Percentiles rank a stretch among this genome's conserved stretches.
These are phyloP conservation scores for Rhodotorula sp. DNA, from an alignment of 1,284 basidiomycete species.

Conservation along the genomic window DNA sequence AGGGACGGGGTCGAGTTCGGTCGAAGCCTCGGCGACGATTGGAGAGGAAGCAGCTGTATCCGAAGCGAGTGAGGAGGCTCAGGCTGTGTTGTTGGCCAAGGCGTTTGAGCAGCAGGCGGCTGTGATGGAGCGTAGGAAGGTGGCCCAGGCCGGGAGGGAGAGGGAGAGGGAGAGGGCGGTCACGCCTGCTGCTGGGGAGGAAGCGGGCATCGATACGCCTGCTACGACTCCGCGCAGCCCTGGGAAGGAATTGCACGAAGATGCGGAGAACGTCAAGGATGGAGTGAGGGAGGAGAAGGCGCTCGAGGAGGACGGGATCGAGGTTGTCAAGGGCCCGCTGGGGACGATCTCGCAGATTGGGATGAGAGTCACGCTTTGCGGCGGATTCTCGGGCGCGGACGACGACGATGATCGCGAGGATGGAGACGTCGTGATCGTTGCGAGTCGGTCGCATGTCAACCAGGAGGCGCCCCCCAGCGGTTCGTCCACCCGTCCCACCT, in stretches of 20 bases:
- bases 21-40: slow-evolving; percentile 9
- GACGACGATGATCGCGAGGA: slow-evolving; percentile 14
- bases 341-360: slow-evolving; percentile 30
- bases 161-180: slow-evolving; percentile 2
- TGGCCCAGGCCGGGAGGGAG: not conserved
- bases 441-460: not conserved
- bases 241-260: slow-evolving; percentile 11
- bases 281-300: not conserved
- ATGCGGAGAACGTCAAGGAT: not conserved
- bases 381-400: slow-evolving; percentile 3
- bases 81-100: not conserved
- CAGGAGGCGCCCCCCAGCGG: not conserved
- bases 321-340: slow-evolving; percentile 12
- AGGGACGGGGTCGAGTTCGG: slow-evolving; percentile 11
- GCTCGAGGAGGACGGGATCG: not conserved
- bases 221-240: slow-evolving; percentile 39
- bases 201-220: slow-evolving; percentile 26
- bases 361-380: slow-evolving; percentile 39
- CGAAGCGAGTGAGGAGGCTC: not conserved
- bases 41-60: not conserved
- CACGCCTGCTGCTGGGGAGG: slow-evolving; percentile 1
- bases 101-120: not conserved
- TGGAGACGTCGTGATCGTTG: slow-evolving; percentile 7
- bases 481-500: too few relatives aligned
- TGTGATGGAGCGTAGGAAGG: not conserved